Base-by-base conservation (phyloP, 306 rosid species). In the Casuarina glauca region DNA sequence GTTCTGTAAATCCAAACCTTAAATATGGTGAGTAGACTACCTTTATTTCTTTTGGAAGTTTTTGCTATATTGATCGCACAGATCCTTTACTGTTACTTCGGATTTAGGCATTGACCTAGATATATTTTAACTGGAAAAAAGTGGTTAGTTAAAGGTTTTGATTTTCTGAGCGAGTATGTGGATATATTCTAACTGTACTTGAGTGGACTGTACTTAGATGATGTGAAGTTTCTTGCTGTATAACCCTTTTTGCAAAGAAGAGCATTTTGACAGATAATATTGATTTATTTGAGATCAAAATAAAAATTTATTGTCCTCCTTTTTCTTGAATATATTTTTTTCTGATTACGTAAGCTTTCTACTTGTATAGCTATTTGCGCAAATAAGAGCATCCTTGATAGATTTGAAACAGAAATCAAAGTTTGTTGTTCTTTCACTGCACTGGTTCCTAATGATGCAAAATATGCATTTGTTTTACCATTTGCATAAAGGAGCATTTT, bases 1-100 rank as follows among this genome's bases (percentile, higher is more conserved):
- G 91, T 36, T 74, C 85, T 5, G 55, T 86, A 60, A 88, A 88
- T 78, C 91, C 91, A 20, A 74, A 86, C 39, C 88, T 88, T 64
- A 79, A 35, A 76, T 88, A 88, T 61, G 91, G 91, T 88, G 52
- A 81, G 89, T 67, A 52, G 44, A 35, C 63, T 11, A 70, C 74
- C 50, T 35, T 38, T 9, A 63, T 36, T 63, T 57, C 2, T 57
- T 20, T 16, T 1, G 20, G 64, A 20, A 57, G 64, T 57, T 57
- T 17, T 57, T 57, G 64, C 35, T 36, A 48, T 48, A 48, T 48
- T 13, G 13, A 48, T 48, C 51, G 9, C 51, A 1, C 32, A 26
- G 32, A 26, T 26, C 41, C 9, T 58, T 26, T 26, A 16, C 64
- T 26, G 9, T 58, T 58, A 9, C 64, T 54, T 19, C n/a, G 61